Evolutionary conservation across 305 asterid species (phyloP).

Genomic region (Rubia balearica): DNA sequence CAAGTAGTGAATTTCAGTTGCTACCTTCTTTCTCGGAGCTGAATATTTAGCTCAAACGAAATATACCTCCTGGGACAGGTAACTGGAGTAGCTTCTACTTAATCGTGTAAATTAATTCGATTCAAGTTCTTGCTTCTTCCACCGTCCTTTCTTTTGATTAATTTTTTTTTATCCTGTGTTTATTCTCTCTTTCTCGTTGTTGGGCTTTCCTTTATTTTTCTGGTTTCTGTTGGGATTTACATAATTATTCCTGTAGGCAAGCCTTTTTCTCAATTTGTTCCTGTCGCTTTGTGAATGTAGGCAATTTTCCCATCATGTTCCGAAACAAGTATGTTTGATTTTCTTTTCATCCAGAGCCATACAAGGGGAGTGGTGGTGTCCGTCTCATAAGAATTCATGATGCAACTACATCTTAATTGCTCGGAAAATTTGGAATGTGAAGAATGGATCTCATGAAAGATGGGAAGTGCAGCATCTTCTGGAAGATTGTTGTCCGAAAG

Average conservation of each 20-base stretch:
- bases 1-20: constrained; percentile 15
- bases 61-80: constrained; percentile 15
- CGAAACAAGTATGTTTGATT: background rate
- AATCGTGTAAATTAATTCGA: background rate
- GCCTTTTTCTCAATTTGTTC: constrained; percentile 1
- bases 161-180: background rate
- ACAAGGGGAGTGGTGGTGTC: background rate
- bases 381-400: background rate
- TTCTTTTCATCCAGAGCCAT: background rate
- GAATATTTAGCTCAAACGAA: background rate
- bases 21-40: background rate
- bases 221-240: background rate
- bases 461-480: background rate
- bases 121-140: background rate
- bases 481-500: background rate
- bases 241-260: background rate
- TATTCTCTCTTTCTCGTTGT: background rate
- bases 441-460: background rate
- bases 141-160: background rate
- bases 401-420: background rate
- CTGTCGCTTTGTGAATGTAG: background rate
- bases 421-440: background rate
- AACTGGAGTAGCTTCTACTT: background rate
- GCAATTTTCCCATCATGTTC: background rate
- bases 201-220: background rate